Evolutionary conservation across 192 early-diverging fungal species (phyloP).

Genomic region (Obelidium mucronatum): DNA sequence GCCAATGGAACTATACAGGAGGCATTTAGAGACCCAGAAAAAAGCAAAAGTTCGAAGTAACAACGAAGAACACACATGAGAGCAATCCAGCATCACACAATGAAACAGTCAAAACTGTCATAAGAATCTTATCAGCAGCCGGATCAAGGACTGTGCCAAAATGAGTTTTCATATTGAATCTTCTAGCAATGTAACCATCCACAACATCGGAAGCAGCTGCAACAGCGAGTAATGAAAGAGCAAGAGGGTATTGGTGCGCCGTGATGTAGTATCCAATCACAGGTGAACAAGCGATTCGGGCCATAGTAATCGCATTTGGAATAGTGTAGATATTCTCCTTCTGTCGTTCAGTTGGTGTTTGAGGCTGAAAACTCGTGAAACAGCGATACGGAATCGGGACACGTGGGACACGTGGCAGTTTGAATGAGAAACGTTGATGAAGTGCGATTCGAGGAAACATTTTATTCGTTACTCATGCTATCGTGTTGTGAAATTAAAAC

Average conservation of each 20-base stretch:
- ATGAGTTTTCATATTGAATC: slow-evolving; percentile 84
- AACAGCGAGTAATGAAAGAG: slow-evolving; percentile 77
- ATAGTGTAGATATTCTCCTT: slow-evolving; percentile 88
- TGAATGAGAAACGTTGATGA: not conserved
- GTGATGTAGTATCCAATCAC: slow-evolving; percentile 91
- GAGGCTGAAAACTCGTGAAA: no score
- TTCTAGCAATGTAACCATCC: slow-evolving; percentile 89
- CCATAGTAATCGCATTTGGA: slow-evolving; percentile 87
- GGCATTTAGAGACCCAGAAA: not conserved
- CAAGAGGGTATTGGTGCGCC: slow-evolving; percentile 70
- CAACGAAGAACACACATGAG: slow-evolving; percentile 75
- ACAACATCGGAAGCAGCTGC: slow-evolving; percentile 87
- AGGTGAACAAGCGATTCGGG: slow-evolving; percentile 80
- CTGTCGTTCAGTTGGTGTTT: no score
- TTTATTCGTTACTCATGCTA: no score
- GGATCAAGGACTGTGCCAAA: slow-evolving; percentile 93
- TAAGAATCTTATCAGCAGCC: slow-evolving; percentile 90
- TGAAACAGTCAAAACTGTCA: slow-evolving; percentile 87
- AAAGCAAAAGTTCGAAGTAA: not conserved
- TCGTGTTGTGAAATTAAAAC: slow-evolving; percentile 8
- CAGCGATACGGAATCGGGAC: no score
- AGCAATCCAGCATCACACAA: slow-evolving; percentile 74
- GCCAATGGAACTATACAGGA: slow-evolving; percentile 67
- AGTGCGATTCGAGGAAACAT: not conserved
- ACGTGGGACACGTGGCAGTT: no score